These are phyloP conservation scores for Omphalotus guepiniiformis DNA, from an alignment of 768 basidiomycete species.

Conservation along the genomic window DNA sequence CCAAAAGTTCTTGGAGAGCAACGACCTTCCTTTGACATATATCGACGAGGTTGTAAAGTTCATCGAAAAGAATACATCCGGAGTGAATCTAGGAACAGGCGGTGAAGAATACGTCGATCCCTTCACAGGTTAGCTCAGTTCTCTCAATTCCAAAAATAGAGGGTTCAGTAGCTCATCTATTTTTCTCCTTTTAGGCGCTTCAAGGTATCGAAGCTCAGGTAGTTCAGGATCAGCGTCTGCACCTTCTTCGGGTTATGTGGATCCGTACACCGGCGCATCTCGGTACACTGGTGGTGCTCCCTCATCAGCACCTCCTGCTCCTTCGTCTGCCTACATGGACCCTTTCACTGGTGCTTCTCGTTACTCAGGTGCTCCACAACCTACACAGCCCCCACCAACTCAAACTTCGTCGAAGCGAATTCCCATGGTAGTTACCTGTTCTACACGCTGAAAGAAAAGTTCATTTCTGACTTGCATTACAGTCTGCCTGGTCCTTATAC, in stretches of 20 bases:
- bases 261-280: constrained; percentile 73
- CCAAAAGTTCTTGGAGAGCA: constrained; percentile 76
- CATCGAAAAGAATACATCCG: constrained; percentile 88
- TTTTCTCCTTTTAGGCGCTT: constrained; percentile 44
- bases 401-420: constrained; percentile 27
- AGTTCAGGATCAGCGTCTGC: constrained; percentile 29
- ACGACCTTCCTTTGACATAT: constrained; percentile 81
- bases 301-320: constrained; percentile 25
- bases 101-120: constrained; percentile 75
- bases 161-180: not conserved
- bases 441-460: too few species aligned
- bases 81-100: constrained; percentile 63
- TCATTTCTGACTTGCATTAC: constrained; percentile 6
- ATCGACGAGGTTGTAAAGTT: constrained; percentile 89
- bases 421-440: constrained; percentile 40
- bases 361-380: constrained; percentile 43
- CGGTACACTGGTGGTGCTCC: constrained; percentile 46
- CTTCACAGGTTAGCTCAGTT: constrained; percentile 65
- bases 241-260: constrained; percentile 40
- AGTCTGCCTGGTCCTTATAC: constrained; percentile 72
- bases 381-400: constrained; percentile 26
- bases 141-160: constrained; percentile 1
- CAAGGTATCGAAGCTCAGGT: constrained; percentile 52
- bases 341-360: constrained; percentile 70
- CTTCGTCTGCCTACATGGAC: constrained; percentile 42